Base-by-base conservation (phyloP, 331 rosid genomes). In the Phaseolus coccineus region DNA sequence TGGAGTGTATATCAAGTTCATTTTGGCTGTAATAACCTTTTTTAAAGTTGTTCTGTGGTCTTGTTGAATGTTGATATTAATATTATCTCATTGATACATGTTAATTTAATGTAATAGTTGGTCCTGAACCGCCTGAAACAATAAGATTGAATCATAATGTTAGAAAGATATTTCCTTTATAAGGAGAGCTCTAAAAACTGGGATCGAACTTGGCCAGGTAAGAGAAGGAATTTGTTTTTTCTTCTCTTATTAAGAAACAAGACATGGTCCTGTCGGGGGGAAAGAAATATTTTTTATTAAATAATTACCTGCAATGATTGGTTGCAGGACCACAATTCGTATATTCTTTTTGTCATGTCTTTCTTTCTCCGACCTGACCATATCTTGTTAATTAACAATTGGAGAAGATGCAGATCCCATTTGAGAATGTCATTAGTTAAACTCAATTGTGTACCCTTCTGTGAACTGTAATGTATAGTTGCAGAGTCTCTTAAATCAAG, bases 111-210 rank as follows among this genome's bases (percentile, higher is more conserved):
- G 27, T 3, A 55, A 11, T 53, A 22, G 35, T 53, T 4, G 22
- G 19, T 73, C 37, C 27, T 53, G 16, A 7, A 3, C 10, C 24
- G 12, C 28, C 28, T 48, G 15, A 31, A 12, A 46, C 22, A 4
- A 7, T 5, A 50, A 27, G n/a, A 27, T 31, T 31, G 27, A 30
- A 30, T 46, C 15, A 64, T 48, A 39, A 25, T 55, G 27, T 55
- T 56, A 27, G 6, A 55, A 19, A 35, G 64, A 35, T 48, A 63
- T 74, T 14, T 69, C 30, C 46, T 74, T 40, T 74, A 25, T 6
- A 6, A 15, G 57, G 46, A 25, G 27, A 42, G 8, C 8, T 31
- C 6, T 31, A 19, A 51, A 30, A 30, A 59, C 44, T 61, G 4
- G 68, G 37, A 6, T 10, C 44, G 0, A 59, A n/a, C 66, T 14